phyloP scores from a whole-genome alignment of 768 basidiomycete species.

The Amanita jacksonii region DNA sequence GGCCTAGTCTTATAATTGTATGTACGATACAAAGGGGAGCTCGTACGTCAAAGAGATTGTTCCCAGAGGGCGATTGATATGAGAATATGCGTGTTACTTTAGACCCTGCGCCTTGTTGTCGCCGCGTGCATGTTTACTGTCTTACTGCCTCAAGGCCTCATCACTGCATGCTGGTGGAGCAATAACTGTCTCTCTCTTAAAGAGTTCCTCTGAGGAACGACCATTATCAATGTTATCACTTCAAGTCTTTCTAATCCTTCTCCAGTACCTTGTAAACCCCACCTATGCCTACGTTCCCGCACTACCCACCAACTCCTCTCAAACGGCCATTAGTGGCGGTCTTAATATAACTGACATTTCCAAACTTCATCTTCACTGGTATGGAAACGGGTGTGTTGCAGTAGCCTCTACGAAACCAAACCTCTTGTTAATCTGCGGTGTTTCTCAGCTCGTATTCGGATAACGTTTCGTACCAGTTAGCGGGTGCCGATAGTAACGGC shows the following conservation, averaged over 20 bases:
- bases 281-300: constrained; percentile 60
- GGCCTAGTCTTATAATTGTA: not conserved
- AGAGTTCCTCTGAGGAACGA: constrained; percentile 2
- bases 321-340: constrained; percentile 28
- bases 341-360: constrained; percentile 49
- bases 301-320: constrained; percentile 55
- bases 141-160: not conserved
- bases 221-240: constrained; percentile 1
- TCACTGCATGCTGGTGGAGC: not conserved
- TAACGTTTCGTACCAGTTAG: constrained; percentile 52
- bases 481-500: constrained; percentile 37
- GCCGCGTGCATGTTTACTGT: constrained; percentile 1
- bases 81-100: not conserved
- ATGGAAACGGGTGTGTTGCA: constrained; percentile 34
- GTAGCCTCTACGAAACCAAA: constrained; percentile 1
- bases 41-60: too few relatives aligned
- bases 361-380: constrained; percentile 53
- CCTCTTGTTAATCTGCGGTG: constrained; percentile 4
- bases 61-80: too few relatives aligned
- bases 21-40: too few relatives aligned
- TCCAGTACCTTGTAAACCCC: constrained; percentile 11
- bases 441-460: constrained; percentile 37
- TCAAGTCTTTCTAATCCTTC: constrained; percentile 8
- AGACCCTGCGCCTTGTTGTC: not conserved
- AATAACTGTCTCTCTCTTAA: too few relatives aligned